Evolutionary conservation across 1,284 basidiomycete genomes (phyloP), one percentile per base, ranked within the genome.

Genomic region (Coriolopsis trogii): DNA sequence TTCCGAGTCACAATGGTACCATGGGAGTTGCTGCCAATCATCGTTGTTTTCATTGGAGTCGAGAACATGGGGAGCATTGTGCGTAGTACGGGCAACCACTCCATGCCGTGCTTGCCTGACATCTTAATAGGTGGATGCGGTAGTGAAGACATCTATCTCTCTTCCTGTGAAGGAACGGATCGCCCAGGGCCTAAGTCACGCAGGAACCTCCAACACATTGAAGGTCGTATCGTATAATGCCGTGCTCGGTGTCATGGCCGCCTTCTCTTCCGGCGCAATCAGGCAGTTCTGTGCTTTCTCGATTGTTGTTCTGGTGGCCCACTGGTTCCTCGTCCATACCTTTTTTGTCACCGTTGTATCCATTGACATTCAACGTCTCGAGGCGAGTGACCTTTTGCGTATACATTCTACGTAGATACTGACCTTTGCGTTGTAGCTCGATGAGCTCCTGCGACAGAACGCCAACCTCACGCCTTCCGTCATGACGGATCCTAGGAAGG

Each of bases 41-140:
- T 98, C 41, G 93, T 99, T 43, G 85, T 95, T 15, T 95, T 98
- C 60, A 91, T 98, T 16, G 96, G 96, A 8, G 91, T 93, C 2
- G 96, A 98, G 73, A 98, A 98, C 65, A 98, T 98, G 95, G 93
- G 93, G 67, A 90, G 89, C 62, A 76, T 99, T 65, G 93, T 95
- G 67, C 64, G 86, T 70, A 50, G 30, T 45, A 41, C 24, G 31
- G 21, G 28, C 25, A 40, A 37, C 8, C 23, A 34, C 44, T 20
- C 43, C 59, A 37, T 43, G 25, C 16, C 21, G 23, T 31, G 12
- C 25, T n/a, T 33, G 39, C 31, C 57, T 53, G 36, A 56, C 30
- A 25, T 7, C 3, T 24, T 36, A 16, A 1, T 58, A 92, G 91
- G 89, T 93, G 18, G 87, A 93, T 62, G 93, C 94, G 0, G 92